phyloP scores from a whole-genome alignment of 495 filamentous ascomycete genomes.

The Aspergillus nanangensis region DNA sequence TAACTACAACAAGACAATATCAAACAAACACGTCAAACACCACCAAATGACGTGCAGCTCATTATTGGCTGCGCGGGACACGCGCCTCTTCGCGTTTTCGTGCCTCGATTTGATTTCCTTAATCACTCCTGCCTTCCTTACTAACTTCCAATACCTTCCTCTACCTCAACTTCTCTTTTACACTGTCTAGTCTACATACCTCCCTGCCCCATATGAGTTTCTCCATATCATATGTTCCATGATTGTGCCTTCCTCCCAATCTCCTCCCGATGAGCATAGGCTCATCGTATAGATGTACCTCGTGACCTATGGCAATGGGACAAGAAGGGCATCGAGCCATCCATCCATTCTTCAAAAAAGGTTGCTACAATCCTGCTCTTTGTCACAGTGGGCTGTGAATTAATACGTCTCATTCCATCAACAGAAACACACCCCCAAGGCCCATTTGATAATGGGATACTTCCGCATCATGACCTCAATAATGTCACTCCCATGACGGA shows the following conservation, averaged over 20 bases:
- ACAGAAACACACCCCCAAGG: too few species aligned
- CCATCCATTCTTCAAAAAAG: conserved; percentile 41
- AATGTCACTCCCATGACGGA: conserved; percentile 1
- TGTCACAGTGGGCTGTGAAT: too few species aligned
- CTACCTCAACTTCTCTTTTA: not conserved
- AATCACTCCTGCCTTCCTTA: conserved; percentile 1
- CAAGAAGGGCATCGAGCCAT: conserved; percentile 35
- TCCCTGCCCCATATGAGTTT: too few species aligned
- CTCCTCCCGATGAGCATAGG: conserved; percentile 16
- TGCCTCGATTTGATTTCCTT: not conserved
- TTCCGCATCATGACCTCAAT: too few species aligned
- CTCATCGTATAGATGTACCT: conserved; percentile 21
- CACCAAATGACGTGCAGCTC: conserved; percentile 1
- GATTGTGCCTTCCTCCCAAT: not conserved
- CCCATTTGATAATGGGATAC: too few species aligned
- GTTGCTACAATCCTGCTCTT: conserved; percentile 16
- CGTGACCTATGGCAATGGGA: conserved; percentile 36
- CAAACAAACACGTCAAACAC: conserved; percentile 2
- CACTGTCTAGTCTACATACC: not conserved
- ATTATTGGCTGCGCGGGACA: conserved; percentile 5
- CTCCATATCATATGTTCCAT: conserved; percentile 2
- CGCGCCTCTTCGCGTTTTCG: conserved; percentile 10
- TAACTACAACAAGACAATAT: too few species aligned
- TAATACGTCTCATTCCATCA: too few species aligned
- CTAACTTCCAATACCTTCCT: too few species aligned